Evolutionary conservation across 805 yeast species (phyloP).

Genomic region (Tetrapisispora taiwanensis): DNA sequence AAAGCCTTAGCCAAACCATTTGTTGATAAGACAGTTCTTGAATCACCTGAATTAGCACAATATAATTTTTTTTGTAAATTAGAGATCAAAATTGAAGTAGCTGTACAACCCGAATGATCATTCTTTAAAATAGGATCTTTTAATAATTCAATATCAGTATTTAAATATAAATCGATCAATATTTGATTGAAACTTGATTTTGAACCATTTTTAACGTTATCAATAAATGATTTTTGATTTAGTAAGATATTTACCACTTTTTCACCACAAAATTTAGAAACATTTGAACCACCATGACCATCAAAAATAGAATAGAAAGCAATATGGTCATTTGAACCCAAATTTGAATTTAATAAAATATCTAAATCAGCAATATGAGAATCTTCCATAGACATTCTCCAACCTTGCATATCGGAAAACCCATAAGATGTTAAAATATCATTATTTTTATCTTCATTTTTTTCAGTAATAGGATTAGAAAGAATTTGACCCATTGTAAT

Average conservation of each 20-base stretch:
- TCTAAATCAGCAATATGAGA: slow-evolving; percentile 57
- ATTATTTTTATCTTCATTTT: slow-evolving; percentile 56
- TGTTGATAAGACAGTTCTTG: slow-evolving; percentile 82
- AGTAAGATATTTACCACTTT: slow-evolving; percentile 60
- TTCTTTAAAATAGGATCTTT: slow-evolving; percentile 56
- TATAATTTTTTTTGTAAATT: slow-evolving; percentile 34
- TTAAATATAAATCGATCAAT: slow-evolving; percentile 72
- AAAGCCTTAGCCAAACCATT: slow-evolving; percentile 80
- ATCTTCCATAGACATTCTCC: slow-evolving; percentile 98
- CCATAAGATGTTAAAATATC: slow-evolving; percentile 72
- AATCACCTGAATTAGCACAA: slow-evolving; percentile 95
- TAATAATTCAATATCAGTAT: slow-evolving; percentile 74
- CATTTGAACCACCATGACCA: slow-evolving; percentile 94
- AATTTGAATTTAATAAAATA: slow-evolving; percentile 12
- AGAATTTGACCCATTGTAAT: slow-evolving; percentile 85
- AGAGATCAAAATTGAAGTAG: slow-evolving; percentile 76
- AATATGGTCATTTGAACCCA: slow-evolving; percentile 35
- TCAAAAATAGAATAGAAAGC: slow-evolving; percentile 92
- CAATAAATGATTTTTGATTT: slow-evolving; percentile 43
- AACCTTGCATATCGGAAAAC: slow-evolving; percentile 94
- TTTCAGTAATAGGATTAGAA: slow-evolving; percentile 80
- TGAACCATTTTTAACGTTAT: slow-evolving; percentile 6
- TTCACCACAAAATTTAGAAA: slow-evolving; percentile 82
- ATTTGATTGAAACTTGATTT: slow-evolving; percentile 56
- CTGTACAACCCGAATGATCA: slow-evolving; percentile 95